Base-by-base conservation (phyloP, 768 basidiomycete species). In the Suillus hirtellus region DNA sequence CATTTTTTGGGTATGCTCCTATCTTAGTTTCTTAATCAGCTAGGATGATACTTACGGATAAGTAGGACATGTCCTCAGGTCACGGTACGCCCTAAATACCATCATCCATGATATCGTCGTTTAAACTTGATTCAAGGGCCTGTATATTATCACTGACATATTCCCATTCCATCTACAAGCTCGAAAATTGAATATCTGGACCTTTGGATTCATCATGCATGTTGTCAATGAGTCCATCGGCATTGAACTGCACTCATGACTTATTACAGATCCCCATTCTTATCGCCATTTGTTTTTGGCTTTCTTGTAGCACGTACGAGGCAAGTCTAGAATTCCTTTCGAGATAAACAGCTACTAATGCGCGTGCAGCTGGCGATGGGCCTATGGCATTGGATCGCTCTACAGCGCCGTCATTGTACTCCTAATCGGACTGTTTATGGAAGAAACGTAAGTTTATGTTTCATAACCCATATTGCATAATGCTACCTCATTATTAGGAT, bases 101-200 rank as follows among this genome's bases (percentile, higher is more conserved):
- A 7, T 53, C 19, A 19, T 34, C 5, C 52, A n/a, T 21, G n/a
- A 1, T 53, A 34, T 5, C 10, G 7, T 24, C 34, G 37, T 37
- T 2, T 38, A 21, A 42, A 9, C 4, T 59, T 27, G 14, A 34
- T 34, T n/a, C 5, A 56, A 80, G 79, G 81, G 81, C 40, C 67
- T 82, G 0, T 82, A 78, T 64, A 70, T 81, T 42, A 76, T 84
- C 64, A 80, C 79, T 35, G 83, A 84, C 62, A 75, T 85, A 46
- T 85, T 76, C 67, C 84, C 84, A 3, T 85, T 85, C 71, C 84
- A 85, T 62, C 74, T 82, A 14, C 83, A 84, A 63, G 82, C 82
- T 4, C 75, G 80, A 31, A 83, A 82, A 73, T 73, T 84, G 31
- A 83, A 82, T 61, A 60, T 83, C 31, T 85, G 84, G 85, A 84